Conservation (phyloP, 106 monocot species). For the Cymbidium sinense region DNA sequence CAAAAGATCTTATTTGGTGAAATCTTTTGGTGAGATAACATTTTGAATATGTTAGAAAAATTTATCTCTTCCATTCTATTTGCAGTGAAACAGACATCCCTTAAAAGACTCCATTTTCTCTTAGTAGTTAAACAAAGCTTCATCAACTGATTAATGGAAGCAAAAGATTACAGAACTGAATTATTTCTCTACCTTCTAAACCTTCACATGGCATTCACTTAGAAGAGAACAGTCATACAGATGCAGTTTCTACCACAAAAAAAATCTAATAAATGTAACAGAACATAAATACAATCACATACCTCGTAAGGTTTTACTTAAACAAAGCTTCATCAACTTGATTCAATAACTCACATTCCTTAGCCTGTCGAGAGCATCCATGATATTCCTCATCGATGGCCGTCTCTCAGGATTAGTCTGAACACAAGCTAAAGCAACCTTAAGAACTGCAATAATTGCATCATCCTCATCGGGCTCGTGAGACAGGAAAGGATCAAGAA, state of each 20-base stretch:
- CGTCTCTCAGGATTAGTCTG: constrained; percentile 50
- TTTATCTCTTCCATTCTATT: too few relatives aligned
- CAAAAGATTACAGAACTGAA: neutral
- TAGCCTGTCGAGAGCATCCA: constrained; percentile 37
- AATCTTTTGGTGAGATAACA: too few relatives aligned
- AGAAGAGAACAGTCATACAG: neutral
- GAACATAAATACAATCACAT: neutral
- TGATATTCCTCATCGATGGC: constrained; percentile 49
- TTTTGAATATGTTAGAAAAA: too few relatives aligned
- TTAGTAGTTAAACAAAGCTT: neutral
- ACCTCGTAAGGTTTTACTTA: neutral
- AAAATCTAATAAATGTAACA: neutral
- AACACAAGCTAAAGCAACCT: constrained; percentile 56
- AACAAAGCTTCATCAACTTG: too few relatives aligned
- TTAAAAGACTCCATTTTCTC: neutral
- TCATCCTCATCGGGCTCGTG: constrained; percentile 31
- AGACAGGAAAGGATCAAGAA: constrained; percentile 42
- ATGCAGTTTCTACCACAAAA: neutral
- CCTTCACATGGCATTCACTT: neutral
- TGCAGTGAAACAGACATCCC: neutral
- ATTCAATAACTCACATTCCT: too few relatives aligned
- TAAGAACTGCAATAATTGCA: constrained; percentile 46
- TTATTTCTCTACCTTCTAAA: too few relatives aligned
- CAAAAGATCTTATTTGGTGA: too few relatives aligned
- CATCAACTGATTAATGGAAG: neutral